These are phyloP conservation scores for Plasmodium gallinaceum DNA, from an alignment of 169 alveolate genomes.

Conservation along the genomic window DNA sequence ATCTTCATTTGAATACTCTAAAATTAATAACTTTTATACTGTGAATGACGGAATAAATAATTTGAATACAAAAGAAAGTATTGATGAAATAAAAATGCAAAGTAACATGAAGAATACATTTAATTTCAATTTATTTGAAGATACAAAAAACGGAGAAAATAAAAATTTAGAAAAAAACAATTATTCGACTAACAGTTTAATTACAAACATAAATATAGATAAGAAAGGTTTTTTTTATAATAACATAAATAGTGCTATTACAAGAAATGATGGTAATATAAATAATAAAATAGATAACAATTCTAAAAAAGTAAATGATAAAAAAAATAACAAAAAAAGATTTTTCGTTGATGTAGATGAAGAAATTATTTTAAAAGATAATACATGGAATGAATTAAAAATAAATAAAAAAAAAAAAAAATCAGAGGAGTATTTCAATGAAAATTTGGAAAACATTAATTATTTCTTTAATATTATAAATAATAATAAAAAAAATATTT, in stretches of 20 bases:
- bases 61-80: slow-evolving; percentile 35
- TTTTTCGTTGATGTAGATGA: slow-evolving; percentile 32
- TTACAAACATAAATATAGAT: slow-evolving; percentile 15
- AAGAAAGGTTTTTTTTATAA: slow-evolving; percentile 37
- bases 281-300: slow-evolving; percentile 24
- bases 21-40: slow-evolving; percentile 65
- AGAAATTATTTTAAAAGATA: slow-evolving; percentile 33
- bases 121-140: not conserved
- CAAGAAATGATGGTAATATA: slow-evolving; percentile 2
- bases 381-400: slow-evolving; percentile 23
- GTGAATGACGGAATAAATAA: slow-evolving; percentile 27
- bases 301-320: not conserved
- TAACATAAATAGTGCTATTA: slow-evolving; percentile 8
- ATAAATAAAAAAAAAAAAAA: slow-evolving; percentile 37
- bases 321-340: slow-evolving; percentile 35
- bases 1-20: slow-evolving; percentile 64
- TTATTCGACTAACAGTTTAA: slow-evolving; percentile 32
- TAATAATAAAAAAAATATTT: slow-evolving; percentile 24
- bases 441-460: slow-evolving; percentile 27
- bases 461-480: slow-evolving; percentile 28
- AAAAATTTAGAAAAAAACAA: slow-evolving; percentile 38
- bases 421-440: slow-evolving; percentile 11
- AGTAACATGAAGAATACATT: slow-evolving; percentile 8
- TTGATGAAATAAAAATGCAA: slow-evolving; percentile 15
- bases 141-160: slow-evolving; percentile 2